Conservation (phyloP, 2,329 filamentous ascomycete genomes). For the Cucurbitaria berberidis region DNA sequence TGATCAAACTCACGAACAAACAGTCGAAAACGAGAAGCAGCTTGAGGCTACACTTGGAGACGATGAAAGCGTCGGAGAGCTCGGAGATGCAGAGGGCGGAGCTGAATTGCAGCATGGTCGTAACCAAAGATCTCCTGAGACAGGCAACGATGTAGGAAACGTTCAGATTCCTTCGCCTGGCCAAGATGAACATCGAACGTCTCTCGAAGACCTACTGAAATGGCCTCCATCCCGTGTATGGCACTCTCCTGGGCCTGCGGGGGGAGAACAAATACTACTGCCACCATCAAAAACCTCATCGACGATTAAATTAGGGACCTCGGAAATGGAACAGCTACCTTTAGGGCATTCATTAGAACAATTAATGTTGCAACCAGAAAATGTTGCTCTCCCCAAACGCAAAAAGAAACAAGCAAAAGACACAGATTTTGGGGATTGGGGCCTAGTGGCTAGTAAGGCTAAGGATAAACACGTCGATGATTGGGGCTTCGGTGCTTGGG, state of each 20-base stretch:
- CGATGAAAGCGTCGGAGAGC: background rate
- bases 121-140: background rate
- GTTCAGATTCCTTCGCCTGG: background rate
- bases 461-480: background rate
- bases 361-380: background rate
- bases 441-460: background rate
- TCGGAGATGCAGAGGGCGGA: background rate
- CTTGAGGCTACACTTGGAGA: background rate
- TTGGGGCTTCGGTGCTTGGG: background rate
- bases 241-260: background rate
- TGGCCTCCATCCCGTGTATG: background rate
- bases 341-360: background rate
- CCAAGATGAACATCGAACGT: background rate
- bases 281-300: background rate
- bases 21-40: too few species aligned
- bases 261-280: background rate
- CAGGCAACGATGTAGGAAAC: background rate
- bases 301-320: background rate
- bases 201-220: background rate
- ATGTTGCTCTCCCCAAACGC: background rate
- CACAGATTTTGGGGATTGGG: background rate
- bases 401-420: background rate
- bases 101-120: background rate
- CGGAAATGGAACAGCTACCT: background rate
- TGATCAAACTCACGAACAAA: background rate